A percentile compares a stretch with the other conserved stretches of the same genome.
phyloP scores from a whole-genome alignment of 2,329 filamentous ascomycete genomes.

The Fusarium keratoplasticum region DNA sequence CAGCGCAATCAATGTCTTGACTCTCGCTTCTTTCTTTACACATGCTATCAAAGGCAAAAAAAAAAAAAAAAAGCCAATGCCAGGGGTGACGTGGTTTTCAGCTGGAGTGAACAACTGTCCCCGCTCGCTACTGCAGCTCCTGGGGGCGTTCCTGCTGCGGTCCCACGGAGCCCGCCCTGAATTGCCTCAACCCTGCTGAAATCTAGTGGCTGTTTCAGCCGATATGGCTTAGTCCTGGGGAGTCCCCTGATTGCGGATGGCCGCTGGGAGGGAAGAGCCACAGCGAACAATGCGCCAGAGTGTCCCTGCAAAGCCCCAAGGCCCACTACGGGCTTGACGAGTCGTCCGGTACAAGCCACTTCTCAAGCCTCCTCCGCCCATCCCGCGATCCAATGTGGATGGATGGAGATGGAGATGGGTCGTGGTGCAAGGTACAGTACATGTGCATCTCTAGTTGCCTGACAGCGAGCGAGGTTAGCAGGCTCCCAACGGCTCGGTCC shows the following conservation, averaged over 20 bases:
- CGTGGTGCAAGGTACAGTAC: conserved; percentile 19
- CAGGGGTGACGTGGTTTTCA: conserved; percentile 38
- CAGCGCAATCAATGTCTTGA: background rate
- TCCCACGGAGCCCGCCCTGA: background rate
- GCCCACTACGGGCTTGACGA: background rate
- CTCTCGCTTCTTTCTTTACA: background rate
- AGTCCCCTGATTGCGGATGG: conserved; percentile 33
- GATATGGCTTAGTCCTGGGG: conserved; percentile 22
- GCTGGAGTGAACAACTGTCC: conserved; percentile 28
- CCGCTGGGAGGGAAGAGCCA: conserved; percentile 34
- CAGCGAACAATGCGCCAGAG: conserved; percentile 37
- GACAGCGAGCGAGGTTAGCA: conserved; percentile 10
- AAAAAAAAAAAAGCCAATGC: conserved; percentile 9
- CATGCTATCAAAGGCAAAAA: background rate
- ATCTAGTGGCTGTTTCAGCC: conserved; percentile 43
- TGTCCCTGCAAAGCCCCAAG: conserved; percentile 1
- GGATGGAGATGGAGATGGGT: background rate
- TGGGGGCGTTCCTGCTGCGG: background rate
- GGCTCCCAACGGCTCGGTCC: conserved; percentile 31
- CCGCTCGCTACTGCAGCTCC: conserved; percentile 19
- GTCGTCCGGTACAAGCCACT: conserved; percentile 24
- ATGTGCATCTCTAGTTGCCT: conserved; percentile 15
- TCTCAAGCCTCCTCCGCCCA: conserved; percentile 23
- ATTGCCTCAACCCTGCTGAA: conserved; percentile 14
- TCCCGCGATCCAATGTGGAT: conserved; percentile 14